Percentiles rank a stretch among this genome's conserved stretches.
phyloP scores from a whole-genome alignment of 805 yeast species.

The Alloascoidea africana region DNA sequence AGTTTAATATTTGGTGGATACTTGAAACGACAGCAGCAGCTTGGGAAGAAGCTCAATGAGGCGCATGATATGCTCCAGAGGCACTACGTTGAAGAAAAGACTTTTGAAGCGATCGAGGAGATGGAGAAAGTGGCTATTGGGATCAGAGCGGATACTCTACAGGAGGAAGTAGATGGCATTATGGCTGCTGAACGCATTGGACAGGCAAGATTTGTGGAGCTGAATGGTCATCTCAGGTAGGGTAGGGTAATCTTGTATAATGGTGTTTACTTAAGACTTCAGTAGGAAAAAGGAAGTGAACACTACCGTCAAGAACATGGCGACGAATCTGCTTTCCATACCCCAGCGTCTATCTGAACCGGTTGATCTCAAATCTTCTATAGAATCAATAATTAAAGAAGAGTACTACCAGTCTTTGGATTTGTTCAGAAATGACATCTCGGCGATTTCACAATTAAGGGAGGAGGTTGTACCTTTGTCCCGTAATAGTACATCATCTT shows the following conservation, averaged over 20 bases:
- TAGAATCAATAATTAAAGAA: constrained; percentile 21
- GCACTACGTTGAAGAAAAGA: constrained; percentile 5
- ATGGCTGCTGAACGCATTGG: constrained; percentile 11
- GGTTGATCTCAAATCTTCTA: constrained; percentile 17
- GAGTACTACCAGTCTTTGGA: constrained; percentile 24
- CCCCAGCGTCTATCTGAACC: constrained; percentile 24
- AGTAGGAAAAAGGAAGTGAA: too few relatives aligned
- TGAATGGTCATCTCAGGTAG: too few relatives aligned
- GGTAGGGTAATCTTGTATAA: too few relatives aligned
- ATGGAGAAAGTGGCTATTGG: constrained; percentile 11
- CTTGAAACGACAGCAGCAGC: constrained; percentile 13
- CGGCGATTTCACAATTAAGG: constrained; percentile 28
- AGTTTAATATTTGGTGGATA: constrained; percentile 18
- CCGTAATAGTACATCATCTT: background rate
- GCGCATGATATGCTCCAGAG: constrained; percentile 7
- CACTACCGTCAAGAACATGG: too few relatives aligned
- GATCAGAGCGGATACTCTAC: constrained; percentile 8
- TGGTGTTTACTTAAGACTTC: too few relatives aligned
- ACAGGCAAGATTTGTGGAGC: constrained; percentile 11
- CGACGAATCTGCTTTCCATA: constrained; percentile 21
- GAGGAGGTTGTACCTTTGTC: constrained; percentile 18
- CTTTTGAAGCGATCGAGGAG: constrained; percentile 7
- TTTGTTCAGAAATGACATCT: constrained; percentile 17
- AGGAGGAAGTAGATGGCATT: constrained; percentile 13
- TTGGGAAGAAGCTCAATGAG: constrained; percentile 10